These are phyloP conservation scores for Ceriops tagal DNA, from an alignment of 345 rosid species.

Conservation along the genomic window DNA sequence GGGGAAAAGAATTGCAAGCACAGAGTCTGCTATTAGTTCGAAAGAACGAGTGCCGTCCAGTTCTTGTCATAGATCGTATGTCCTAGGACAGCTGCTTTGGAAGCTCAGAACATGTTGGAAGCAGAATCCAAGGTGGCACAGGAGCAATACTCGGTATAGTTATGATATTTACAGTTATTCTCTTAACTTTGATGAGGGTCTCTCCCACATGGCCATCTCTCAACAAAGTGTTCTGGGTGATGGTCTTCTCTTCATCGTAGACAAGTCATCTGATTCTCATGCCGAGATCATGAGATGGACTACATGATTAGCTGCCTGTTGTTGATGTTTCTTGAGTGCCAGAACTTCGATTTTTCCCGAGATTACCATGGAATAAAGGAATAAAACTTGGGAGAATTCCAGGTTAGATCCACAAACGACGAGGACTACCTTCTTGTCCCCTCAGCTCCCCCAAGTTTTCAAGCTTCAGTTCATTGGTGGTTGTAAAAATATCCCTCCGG, in stretches of 20 bases:
- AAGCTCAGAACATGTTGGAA: constrained; percentile 30
- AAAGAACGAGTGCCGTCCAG: constrained; percentile 9
- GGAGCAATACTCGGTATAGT: constrained; percentile 19
- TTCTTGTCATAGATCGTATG: constrained; percentile 12
- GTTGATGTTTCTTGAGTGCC: neutral
- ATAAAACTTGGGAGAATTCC: neutral
- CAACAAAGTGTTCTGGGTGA: neutral
- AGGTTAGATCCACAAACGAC: too few species aligned
- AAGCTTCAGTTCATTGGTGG: too few species aligned
- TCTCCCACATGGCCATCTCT: constrained; percentile 1
- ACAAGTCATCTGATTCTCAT: neutral
- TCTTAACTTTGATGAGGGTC: constrained; percentile 37
- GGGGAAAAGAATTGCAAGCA: constrained; percentile 23
- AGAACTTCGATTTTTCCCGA: neutral
- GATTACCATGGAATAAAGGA: neutral
- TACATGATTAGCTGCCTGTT: neutral
- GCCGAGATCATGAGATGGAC: neutral
- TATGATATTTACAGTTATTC: constrained; percentile 37
- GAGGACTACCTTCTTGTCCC: too few species aligned
- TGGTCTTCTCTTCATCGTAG: neutral
- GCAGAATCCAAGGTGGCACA: constrained; percentile 22
- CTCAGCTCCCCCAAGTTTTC: too few species aligned
- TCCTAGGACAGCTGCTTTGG: constrained; percentile 16
- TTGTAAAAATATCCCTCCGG: too few species aligned
- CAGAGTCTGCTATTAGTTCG: constrained; percentile 9